These are phyloP conservation scores for Fraxinus paxiana DNA, from an alignment of 305 asterid genomes.

Conservation along the genomic window DNA sequence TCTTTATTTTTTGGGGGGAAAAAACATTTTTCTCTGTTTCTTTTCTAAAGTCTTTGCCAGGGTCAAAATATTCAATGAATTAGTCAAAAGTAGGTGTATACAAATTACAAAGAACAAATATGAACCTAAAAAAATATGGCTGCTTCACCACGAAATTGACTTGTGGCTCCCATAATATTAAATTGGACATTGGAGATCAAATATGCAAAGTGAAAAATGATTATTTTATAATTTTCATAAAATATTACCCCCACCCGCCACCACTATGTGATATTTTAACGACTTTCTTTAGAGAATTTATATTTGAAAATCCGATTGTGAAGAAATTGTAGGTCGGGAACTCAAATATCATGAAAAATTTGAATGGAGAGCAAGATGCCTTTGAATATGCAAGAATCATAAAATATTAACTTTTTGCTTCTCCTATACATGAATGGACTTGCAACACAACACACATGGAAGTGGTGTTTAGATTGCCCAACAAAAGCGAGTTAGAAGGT, in stretches of 20 bases:
- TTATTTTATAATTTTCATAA: neutral
- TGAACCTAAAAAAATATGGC: neutral
- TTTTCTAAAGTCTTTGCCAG: neutral
- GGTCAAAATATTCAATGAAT: constrained; percentile 16
- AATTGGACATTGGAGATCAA: neutral
- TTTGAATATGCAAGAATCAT: neutral
- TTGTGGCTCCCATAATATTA: neutral
- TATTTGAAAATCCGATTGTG: neutral
- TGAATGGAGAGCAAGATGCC: neutral
- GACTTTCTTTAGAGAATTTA: neutral
- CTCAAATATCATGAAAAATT: neutral
- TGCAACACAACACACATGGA: neutral
- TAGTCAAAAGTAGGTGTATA: constrained; percentile 27
- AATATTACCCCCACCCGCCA: neutral
- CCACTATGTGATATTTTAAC: neutral
- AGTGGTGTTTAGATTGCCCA: neutral
- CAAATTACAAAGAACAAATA: neutral
- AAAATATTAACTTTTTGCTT: neutral
- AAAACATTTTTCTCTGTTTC: neutral
- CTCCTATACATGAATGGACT: neutral
- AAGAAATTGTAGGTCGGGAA: neutral
- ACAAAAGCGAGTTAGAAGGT: neutral
- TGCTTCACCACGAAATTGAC: constrained; percentile 7
- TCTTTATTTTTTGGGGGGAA: neutral
- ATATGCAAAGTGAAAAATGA: neutral